Evolutionary conservation across 2,329 filamentous ascomycete genomes (phyloP).

Genomic region (Dothideomycetes sp.): DNA sequence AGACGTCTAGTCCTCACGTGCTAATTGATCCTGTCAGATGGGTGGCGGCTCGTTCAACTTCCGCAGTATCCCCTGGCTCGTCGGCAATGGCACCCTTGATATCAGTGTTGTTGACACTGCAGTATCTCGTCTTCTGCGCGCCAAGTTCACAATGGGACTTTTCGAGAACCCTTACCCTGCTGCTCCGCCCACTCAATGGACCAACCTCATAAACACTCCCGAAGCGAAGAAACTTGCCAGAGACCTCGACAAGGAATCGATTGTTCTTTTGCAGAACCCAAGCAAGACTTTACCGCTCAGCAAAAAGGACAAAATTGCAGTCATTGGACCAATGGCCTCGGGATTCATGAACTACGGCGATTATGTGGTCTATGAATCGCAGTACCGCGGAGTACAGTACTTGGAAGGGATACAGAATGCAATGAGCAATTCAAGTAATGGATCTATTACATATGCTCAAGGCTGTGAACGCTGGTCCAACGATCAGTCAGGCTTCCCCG

Average conservation of each 20-base stretch:
- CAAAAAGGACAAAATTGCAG: constrained; percentile 55
- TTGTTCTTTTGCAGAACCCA: constrained; percentile 65
- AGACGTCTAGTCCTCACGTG: too few relatives aligned
- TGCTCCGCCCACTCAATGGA: constrained; percentile 43
- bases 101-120: constrained; percentile 52
- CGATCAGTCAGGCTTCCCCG: constrained; percentile 55
- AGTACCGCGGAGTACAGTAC: constrained; percentile 56
- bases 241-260: constrained; percentile 54
- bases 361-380: constrained; percentile 56
- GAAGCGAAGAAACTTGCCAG: constrained; percentile 51
- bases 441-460: constrained; percentile 53
- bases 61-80: constrained; percentile 52
- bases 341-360: constrained; percentile 65
- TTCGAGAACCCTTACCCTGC: constrained; percentile 60
- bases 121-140: constrained; percentile 52
- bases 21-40: too few relatives aligned
- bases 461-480: constrained; percentile 65
- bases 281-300: constrained; percentile 51
- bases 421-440: constrained; percentile 34
- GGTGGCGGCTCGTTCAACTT: constrained; percentile 64
- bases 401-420: constrained; percentile 56
- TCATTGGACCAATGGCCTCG: constrained; percentile 66
- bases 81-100: constrained; percentile 50
- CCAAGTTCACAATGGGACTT: constrained; percentile 59
- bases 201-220: constrained; percentile 50